Percentiles rank a stretch among this genome's conserved stretches.
phyloP scores from a whole-genome alignment of 1,139 yeast genomes.

The Candida labiduridarum region DNA sequence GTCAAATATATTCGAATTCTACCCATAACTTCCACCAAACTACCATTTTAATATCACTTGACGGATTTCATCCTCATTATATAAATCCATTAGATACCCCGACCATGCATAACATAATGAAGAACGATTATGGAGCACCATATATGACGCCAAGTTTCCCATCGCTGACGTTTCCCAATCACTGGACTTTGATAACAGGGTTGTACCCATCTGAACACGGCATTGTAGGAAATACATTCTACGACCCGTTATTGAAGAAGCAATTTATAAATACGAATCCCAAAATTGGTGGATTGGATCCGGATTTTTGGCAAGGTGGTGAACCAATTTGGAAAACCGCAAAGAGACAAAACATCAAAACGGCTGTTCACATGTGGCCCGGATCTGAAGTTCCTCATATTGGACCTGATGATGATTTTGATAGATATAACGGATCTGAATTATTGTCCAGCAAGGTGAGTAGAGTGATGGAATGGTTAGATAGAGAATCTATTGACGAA shows the following conservation, averaged over 20 bases:
- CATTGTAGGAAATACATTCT: slow-evolving; percentile 82
- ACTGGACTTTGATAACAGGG: slow-evolving; percentile 90
- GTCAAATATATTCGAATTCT: slow-evolving; percentile 53
- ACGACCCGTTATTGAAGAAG: slow-evolving; percentile 56
- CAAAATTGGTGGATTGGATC: slow-evolving; percentile 53
- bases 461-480: slow-evolving; percentile 69
- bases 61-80: slow-evolving; percentile 92
- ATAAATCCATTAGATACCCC: slow-evolving; percentile 73
- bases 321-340: slow-evolving; percentile 90
- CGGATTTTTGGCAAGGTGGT: slow-evolving; percentile 80
- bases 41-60: slow-evolving; percentile 75
- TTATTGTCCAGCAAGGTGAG: slow-evolving; percentile 56
- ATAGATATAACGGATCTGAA: slow-evolving; percentile 67
- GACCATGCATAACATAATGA: slow-evolving; percentile 57
- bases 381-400: slow-evolving; percentile 75
- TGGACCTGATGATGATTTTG: slow-evolving; percentile 54
- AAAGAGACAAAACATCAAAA: slow-evolving; percentile 56
- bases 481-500: slow-evolving; percentile 39
- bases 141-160: slow-evolving; percentile 89
- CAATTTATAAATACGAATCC: slow-evolving; percentile 70
- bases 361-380: slow-evolving; percentile 97
- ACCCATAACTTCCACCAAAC: slow-evolving; percentile 76
- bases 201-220: slow-evolving; percentile 84
- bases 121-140: slow-evolving; percentile 69
- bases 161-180: slow-evolving; percentile 87